phyloP scores from a whole-genome alignment of 805 yeast genomes.

The Nakazawaea ishiwadae region DNA sequence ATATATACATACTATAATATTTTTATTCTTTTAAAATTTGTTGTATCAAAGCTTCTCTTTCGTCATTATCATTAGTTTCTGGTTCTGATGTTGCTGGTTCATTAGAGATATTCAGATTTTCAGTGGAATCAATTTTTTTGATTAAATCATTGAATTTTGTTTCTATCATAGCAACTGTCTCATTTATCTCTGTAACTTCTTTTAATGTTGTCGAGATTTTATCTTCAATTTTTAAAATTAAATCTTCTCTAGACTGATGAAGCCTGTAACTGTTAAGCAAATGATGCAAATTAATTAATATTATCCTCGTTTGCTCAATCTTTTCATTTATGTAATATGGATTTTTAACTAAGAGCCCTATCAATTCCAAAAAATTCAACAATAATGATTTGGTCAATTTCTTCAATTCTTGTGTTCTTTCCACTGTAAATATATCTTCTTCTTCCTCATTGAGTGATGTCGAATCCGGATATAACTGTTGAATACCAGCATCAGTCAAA shows the following conservation, averaged over 20 bases:
- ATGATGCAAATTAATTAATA: conserved; percentile 88
- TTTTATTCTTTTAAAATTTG: neutral
- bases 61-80: neutral
- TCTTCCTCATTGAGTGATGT: conserved; percentile 20
- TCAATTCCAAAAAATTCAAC: conserved; percentile 74
- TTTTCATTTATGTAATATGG: conserved; percentile 59
- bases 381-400: conserved; percentile 74
- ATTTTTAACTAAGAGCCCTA: conserved; percentile 69
- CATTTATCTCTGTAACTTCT: conserved; percentile 7
- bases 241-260: conserved; percentile 88
- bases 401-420: conserved; percentile 70
- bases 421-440: conserved; percentile 36
- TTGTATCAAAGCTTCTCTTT: conserved; percentile 1
- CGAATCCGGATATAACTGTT: conserved; percentile 53
- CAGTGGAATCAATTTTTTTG: neutral
- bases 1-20: neutral
- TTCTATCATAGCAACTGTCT: conserved; percentile 7
- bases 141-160: conserved; percentile 6
- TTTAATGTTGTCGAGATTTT: conserved; percentile 39
- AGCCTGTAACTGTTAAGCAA: conserved; percentile 88
- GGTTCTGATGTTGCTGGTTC: neutral
- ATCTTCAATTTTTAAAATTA: conserved; percentile 67
- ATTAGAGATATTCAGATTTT: neutral
- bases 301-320: conserved; percentile 73
- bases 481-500: conserved; percentile 70